Conservation (phyloP, 2,329 filamentous ascomycete species). For the Alternaria hordeiaustralica region DNA sequence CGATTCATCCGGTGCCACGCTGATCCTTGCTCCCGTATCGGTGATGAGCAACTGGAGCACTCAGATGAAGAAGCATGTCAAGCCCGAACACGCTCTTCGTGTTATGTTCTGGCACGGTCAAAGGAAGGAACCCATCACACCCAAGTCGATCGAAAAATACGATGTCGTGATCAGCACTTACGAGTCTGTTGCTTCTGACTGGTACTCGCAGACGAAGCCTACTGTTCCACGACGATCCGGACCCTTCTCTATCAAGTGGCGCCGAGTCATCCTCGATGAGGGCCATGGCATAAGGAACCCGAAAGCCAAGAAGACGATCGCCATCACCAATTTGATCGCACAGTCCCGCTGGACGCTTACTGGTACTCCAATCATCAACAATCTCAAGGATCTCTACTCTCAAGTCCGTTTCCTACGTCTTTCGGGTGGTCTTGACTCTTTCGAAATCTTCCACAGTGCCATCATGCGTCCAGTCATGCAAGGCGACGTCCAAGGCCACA, state of each 20-base stretch:
- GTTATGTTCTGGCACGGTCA: conserved; percentile 78
- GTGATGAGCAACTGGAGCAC: conserved; percentile 92
- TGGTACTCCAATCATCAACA: conserved; percentile 78
- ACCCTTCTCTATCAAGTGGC: conserved; percentile 73
- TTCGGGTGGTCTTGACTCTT: conserved; percentile 74
- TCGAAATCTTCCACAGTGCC: conserved; percentile 75
- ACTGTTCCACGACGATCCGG: conserved; percentile 36
- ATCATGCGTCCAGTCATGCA: conserved; percentile 71
- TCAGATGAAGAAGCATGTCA: conserved; percentile 77
- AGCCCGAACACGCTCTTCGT: conserved; percentile 65
- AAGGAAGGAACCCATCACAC: conserved; percentile 57
- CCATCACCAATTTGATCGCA: conserved; percentile 70
- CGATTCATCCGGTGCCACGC: conserved; percentile 61
- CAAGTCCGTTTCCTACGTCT: conserved; percentile 78
- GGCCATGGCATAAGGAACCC: conserved; percentile 78
- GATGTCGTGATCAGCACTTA: conserved; percentile 87
- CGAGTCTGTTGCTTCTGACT: conserved; percentile 74
- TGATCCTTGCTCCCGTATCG: conserved; percentile 81
- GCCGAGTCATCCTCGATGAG: conserved; percentile 62
- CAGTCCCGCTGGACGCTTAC: conserved; percentile 73
- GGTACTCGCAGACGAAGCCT: conserved; percentile 55
- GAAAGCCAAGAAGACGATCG: conserved; percentile 72
- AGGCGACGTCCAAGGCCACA: conserved; percentile 64
- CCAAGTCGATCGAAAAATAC: conserved; percentile 66
- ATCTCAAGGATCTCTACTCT: conserved; percentile 79